Percentiles rank a stretch among this genome's conserved stretches.
These are phyloP conservation scores for Allium fistulosum DNA, from an alignment of 106 monocot species.

Conservation along the genomic window DNA sequence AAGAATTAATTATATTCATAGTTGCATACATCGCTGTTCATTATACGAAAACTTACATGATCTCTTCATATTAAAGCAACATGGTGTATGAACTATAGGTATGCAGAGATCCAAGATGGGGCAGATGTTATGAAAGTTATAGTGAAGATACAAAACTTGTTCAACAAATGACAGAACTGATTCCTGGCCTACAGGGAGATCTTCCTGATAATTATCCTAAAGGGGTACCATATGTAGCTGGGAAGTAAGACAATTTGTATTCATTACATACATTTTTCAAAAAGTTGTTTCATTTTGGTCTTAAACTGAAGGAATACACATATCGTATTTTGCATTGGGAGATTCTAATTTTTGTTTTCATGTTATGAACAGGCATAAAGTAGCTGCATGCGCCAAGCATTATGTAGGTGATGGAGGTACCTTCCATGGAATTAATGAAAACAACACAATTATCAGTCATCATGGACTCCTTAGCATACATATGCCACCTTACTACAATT, in stretches of 20 bases:
- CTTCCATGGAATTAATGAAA: conserved; percentile 57
- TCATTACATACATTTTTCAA: background rate
- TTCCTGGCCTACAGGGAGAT: conserved; percentile 64
- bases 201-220: conserved; percentile 28
- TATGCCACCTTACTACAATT: conserved; percentile 62
- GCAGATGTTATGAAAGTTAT: conserved; percentile 71
- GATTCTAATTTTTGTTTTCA: background rate
- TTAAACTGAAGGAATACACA: too few relatives aligned
- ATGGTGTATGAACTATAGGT: conserved; percentile 19
- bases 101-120: conserved; percentile 78
- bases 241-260: conserved; percentile 28
- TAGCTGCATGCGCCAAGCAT: conserved; percentile 72
- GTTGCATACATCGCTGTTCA: background rate
- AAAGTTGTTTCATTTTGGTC: background rate
- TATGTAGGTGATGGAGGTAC: conserved; percentile 80
- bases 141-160: conserved; percentile 58
- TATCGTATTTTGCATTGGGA: background rate
- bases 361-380: conserved; percentile 38
- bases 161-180: conserved; percentile 56
- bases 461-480: conserved; percentile 44
- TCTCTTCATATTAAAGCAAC: too few relatives aligned
- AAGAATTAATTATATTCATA: background rate
- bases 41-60: background rate
- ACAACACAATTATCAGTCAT: conserved; percentile 42
- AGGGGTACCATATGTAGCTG: conserved; percentile 48